These are phyloP conservation scores for Fraxinus angustifolia DNA, from an alignment of 305 asterid genomes.

Conservation along the genomic window DNA sequence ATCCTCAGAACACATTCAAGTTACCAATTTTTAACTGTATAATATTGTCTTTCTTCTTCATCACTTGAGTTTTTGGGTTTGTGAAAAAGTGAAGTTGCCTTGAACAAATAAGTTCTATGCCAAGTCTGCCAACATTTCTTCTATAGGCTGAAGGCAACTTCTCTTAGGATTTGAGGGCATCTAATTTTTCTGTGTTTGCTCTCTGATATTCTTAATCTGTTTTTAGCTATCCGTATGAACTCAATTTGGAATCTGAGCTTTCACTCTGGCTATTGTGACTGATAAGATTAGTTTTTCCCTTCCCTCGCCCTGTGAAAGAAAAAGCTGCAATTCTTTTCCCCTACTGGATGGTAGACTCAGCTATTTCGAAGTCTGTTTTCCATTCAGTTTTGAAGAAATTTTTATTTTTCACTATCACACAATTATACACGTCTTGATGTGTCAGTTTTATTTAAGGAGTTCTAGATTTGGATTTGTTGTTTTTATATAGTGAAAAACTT, in stretches of 20 bases:
- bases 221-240: conserved; percentile 2
- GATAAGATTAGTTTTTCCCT: conserved; percentile 1
- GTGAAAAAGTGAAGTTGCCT: conserved; percentile 12
- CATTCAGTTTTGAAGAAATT: neutral
- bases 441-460: conserved; percentile 13
- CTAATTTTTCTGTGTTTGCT: neutral
- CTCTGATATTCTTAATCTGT: neutral
- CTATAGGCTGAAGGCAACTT: conserved; percentile 2
- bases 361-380: conserved; percentile 6
- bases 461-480: conserved; percentile 12
- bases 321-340: conserved; percentile 1
- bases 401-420: conserved; percentile 1
- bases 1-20: neutral
- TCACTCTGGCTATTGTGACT: neutral
- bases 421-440: conserved; percentile 6
- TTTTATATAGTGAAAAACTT: conserved; percentile 25
- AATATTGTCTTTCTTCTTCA: neutral
- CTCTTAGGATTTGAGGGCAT: conserved; percentile 1
- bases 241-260: neutral
- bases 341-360: conserved; percentile 3
- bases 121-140: neutral
- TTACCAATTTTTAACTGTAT: neutral
- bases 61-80: neutral
- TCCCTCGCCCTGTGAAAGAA: neutral
- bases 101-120: neutral